A percentile compares a stretch with the other conserved stretches of the same genome.
Conservation (phyloP, 345 rosid genomes). For the Cochlearia excelsa region DNA sequence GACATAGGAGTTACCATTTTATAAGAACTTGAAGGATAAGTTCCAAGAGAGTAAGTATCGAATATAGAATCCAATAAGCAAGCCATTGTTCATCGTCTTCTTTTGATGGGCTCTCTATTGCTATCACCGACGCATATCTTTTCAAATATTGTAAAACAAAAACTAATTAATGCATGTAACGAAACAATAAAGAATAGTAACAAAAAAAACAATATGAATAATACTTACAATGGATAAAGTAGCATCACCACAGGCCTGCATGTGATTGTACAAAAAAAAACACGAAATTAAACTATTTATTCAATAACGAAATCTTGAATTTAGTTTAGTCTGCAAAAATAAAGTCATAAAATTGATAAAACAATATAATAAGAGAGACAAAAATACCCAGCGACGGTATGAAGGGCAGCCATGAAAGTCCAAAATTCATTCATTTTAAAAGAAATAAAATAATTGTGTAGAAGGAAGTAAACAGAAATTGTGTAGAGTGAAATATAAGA, state of each 20-base stretch:
- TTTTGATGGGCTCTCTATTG: slow-evolving; percentile 68
- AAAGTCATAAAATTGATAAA: too few relatives aligned
- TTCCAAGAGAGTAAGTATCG: slow-evolving; percentile 72
- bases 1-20: slow-evolving; percentile 46
- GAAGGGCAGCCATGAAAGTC: too few relatives aligned
- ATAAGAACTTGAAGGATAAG: slow-evolving; percentile 62
- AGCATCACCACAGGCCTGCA: slow-evolving; percentile 72
- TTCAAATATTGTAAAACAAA: background rate
- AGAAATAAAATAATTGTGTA: too few relatives aligned
- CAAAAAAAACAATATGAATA: background rate
- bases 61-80: slow-evolving; percentile 87
- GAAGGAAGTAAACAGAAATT: too few relatives aligned
- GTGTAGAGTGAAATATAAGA: too few relatives aligned
- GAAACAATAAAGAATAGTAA: too few relatives aligned
- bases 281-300: too few relatives aligned
- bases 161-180: background rate
- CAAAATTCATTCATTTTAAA: too few relatives aligned
- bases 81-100: slow-evolving; percentile 89
- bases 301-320: too few relatives aligned
- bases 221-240: slow-evolving; percentile 73
- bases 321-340: too few relatives aligned
- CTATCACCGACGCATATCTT: slow-evolving; percentile 75
- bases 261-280: background rate
- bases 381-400: too few relatives aligned
- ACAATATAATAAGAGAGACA: too few relatives aligned